Percentiles rank a stretch among this genome's conserved stretches.
Conservation (phyloP, 1,284 basidiomycete species). For the Cutaneotrichosporon spelunceum region DNA sequence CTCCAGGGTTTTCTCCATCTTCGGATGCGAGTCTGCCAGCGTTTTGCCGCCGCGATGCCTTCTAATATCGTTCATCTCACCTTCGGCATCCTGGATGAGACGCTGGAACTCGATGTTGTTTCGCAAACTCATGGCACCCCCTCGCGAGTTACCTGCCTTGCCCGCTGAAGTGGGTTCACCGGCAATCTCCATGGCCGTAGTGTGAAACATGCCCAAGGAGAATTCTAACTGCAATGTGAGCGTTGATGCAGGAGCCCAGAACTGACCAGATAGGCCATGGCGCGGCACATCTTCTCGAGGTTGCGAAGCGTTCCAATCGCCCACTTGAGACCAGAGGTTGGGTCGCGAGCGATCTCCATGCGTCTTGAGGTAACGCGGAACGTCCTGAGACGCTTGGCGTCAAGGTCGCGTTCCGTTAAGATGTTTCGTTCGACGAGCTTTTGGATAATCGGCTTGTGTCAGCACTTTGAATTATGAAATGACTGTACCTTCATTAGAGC, state of each 20-base stretch:
- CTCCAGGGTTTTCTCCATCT: constrained; percentile 78
- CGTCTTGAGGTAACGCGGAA: constrained; percentile 41
- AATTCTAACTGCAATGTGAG: constrained; percentile 64
- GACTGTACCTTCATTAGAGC: constrained; percentile 67
- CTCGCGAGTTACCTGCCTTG: constrained; percentile 43
- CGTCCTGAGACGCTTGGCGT: constrained; percentile 40
- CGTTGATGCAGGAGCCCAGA: not conserved
- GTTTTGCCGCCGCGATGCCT: constrained; percentile 48
- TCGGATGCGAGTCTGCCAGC: constrained; percentile 66
- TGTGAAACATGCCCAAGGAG: constrained; percentile 73
- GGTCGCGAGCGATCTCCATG: constrained; percentile 37
- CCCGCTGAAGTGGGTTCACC: constrained; percentile 42
- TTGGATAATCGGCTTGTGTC: constrained; percentile 38
- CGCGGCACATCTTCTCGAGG: constrained; percentile 61
- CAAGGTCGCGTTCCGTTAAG: constrained; percentile 42
- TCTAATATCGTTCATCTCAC: constrained; percentile 40
- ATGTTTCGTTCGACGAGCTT: constrained; percentile 43
- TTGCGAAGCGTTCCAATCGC: constrained; percentile 29
- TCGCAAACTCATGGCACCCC: constrained; percentile 31
- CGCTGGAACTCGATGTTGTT: constrained; percentile 48
- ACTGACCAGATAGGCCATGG: constrained; percentile 75
- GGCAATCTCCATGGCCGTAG: constrained; percentile 55
- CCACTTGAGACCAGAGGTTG: constrained; percentile 30
- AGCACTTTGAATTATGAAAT: not conserved
- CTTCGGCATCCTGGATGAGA: constrained; percentile 45